phyloP scores from a whole-genome alignment of 2,329 filamentous ascomycete species.

The Xylaria sp. region DNA sequence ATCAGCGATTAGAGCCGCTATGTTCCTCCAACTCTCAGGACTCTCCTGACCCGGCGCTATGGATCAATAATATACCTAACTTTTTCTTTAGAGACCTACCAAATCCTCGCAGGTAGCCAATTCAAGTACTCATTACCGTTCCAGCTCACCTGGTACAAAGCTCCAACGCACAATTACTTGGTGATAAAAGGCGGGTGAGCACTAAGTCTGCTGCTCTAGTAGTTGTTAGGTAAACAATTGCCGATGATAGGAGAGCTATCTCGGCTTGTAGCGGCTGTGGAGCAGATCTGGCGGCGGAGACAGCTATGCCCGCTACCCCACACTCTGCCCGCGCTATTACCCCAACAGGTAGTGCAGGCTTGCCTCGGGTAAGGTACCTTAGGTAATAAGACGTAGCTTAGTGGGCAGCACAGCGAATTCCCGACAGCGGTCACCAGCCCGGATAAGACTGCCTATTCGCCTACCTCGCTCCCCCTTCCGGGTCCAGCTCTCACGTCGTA shows the following conservation, averaged over 20 bases:
- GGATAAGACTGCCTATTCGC: slow-evolving; percentile 26
- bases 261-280: slow-evolving; percentile 43
- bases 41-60: slow-evolving; percentile 3
- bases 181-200: slow-evolving; percentile 1
- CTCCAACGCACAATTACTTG: slow-evolving; percentile 4
- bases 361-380: background rate
- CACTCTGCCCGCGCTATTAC: slow-evolving; percentile 28
- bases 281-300: background rate
- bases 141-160: background rate
- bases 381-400: background rate
- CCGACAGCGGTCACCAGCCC: slow-evolving; percentile 31
- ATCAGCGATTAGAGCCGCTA: slow-evolving; percentile 4
- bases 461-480: background rate
- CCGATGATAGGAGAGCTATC: slow-evolving; percentile 30
- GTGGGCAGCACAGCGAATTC: slow-evolving; percentile 9
- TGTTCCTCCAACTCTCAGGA: slow-evolving; percentile 1
- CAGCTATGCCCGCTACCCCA: slow-evolving; percentile 27
- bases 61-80: slow-evolving; percentile 23
- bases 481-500: slow-evolving; percentile 8
- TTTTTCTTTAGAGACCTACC: slow-evolving; percentile 22
- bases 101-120: slow-evolving; percentile 19
- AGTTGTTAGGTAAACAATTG: slow-evolving; percentile 36
- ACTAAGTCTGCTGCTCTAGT: background rate
- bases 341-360: slow-evolving; percentile 10
- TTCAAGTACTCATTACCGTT: slow-evolving; percentile 13